Evolutionary conservation across 352 stramenopile genomes (phyloP).

Genomic region (Globisporangium splendens): DNA sequence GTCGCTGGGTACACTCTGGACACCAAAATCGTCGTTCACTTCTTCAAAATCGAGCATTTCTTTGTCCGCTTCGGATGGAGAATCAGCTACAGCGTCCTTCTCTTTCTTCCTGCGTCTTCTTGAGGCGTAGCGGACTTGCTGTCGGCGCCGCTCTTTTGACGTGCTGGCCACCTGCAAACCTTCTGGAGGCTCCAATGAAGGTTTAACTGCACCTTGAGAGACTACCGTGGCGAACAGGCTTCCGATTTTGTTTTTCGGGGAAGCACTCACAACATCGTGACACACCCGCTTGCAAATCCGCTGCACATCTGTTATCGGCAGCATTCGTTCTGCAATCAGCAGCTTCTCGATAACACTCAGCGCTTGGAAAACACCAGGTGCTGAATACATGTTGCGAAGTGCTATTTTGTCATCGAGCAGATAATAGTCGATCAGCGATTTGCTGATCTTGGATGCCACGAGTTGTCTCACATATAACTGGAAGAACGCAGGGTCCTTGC

Average conservation of each 20-base stretch:
- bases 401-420: slow-evolving; percentile 31
- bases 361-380: slow-evolving; percentile 21
- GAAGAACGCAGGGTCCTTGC: slow-evolving; percentile 51
- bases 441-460: slow-evolving; percentile 38
- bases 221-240: slow-evolving; percentile 31
- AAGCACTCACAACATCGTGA: slow-evolving; percentile 16
- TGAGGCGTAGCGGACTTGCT: too few species aligned
- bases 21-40: too few species aligned
- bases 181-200: neutral
- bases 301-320: slow-evolving; percentile 8
- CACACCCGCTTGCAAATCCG: slow-evolving; percentile 30
- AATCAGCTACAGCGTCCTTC: too few species aligned
- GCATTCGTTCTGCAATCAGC: slow-evolving; percentile 31
- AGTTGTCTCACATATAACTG: slow-evolving; percentile 26
- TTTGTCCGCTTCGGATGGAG: too few species aligned
- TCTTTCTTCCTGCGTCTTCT: too few species aligned
- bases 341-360: slow-evolving; percentile 43
- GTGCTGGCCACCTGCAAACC: too few species aligned
- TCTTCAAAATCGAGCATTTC: too few species aligned
- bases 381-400: slow-evolving; percentile 23
- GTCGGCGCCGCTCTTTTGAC: too few species aligned
- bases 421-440: slow-evolving; percentile 53
- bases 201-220: slow-evolving; percentile 9
- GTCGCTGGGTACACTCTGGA: too few species aligned
- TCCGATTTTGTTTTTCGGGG: slow-evolving; percentile 9